Conservation (phyloP, 352 stramenopile genomes). For the Phytophthora crassamura region DNA sequence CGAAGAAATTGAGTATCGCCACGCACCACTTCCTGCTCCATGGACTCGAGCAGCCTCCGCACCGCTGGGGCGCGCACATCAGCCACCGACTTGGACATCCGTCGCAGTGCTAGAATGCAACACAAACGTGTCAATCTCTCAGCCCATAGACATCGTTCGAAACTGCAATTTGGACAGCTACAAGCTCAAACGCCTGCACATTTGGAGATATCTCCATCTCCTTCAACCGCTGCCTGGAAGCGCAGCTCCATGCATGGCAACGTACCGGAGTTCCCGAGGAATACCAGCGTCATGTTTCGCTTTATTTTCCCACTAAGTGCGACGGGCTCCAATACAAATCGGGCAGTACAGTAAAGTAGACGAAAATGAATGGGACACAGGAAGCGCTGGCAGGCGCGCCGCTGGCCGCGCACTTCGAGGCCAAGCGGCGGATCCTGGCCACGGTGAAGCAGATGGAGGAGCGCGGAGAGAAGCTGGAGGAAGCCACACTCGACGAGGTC, state of each 20-base stretch:
- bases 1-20: not conserved
- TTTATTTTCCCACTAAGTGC: slow-evolving; percentile 22
- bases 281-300: slow-evolving; percentile 61
- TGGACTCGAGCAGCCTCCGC: slow-evolving; percentile 53
- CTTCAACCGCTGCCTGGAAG: not conserved
- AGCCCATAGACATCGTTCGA: slow-evolving; percentile 4
- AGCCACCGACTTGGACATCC: slow-evolving; percentile 71
- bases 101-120: slow-evolving; percentile 56
- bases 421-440: slow-evolving; percentile 46
- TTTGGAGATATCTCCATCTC: not conserved
- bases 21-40: slow-evolving; percentile 76
- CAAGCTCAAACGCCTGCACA: not conserved
- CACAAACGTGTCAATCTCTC: slow-evolving; percentile 16
- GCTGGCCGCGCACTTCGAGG: slow-evolving; percentile 59
- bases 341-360: too few relatives aligned
- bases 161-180: not conserved
- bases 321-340: slow-evolving; percentile 8
- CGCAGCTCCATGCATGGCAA: slow-evolving; percentile 6
- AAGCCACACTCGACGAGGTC: slow-evolving; percentile 45
- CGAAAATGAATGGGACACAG: slow-evolving; percentile 34
- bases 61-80: slow-evolving; percentile 61
- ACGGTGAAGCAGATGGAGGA: slow-evolving; percentile 41
- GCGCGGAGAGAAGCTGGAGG: slow-evolving; percentile 38
- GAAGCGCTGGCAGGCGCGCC: slow-evolving; percentile 29
- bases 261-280: slow-evolving; percentile 76